These are phyloP conservation scores for Penstemon newberryi DNA, from an alignment of 257 asterid species.

Conservation along the genomic window DNA sequence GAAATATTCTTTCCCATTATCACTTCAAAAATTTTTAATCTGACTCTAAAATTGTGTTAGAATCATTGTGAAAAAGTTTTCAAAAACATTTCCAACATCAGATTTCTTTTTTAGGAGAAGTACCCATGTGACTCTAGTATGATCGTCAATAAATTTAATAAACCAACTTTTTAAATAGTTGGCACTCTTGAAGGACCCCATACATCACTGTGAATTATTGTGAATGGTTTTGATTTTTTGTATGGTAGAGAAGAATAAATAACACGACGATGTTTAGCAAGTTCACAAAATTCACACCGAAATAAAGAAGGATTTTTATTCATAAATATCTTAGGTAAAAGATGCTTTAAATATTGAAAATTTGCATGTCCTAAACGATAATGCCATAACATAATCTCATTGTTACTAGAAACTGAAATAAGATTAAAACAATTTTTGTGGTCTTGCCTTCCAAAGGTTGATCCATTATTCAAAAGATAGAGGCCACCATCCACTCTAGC, in stretches of 20 bases:
- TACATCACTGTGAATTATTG: slow-evolving; percentile 8
- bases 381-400: neutral
- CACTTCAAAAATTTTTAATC: neutral
- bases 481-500: too few relatives aligned
- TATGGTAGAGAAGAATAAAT: neutral
- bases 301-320: neutral
- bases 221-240: slow-evolving; percentile 6
- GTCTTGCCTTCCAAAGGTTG: too few relatives aligned
- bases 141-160: slow-evolving; percentile 14
- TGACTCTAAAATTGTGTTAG: neutral
- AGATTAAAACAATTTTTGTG: neutral
- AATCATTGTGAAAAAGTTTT: neutral
- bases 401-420: neutral
- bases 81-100: neutral
- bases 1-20: slow-evolving; percentile 16
- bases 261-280: neutral
- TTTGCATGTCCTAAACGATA: slow-evolving; percentile 8
- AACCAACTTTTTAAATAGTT: slow-evolving; percentile 1
- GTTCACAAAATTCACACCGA: slow-evolving; percentile 13
- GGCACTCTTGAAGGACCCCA: neutral
- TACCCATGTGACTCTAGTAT: neutral
- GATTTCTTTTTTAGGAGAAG: neutral
- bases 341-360: neutral
- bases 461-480: neutral
- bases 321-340: too few relatives aligned